Evolutionary conservation across 345 rosid genomes (phyloP).

Genomic region (Conringia planisiliqua): DNA sequence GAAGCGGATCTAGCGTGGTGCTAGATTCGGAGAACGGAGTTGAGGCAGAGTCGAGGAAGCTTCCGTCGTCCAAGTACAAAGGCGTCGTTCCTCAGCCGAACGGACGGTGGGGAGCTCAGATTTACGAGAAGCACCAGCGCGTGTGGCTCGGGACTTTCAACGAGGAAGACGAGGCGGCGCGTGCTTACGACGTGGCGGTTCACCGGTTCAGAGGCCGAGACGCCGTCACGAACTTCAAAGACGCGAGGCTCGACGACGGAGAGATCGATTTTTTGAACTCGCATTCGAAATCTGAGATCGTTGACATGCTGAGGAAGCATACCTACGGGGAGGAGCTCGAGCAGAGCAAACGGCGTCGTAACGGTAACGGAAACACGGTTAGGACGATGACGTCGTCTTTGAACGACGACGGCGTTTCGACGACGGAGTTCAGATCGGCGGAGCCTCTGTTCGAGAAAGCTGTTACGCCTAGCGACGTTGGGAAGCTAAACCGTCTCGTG

Average conservation of each 20-base stretch:
- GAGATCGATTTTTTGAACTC: conserved; percentile 62
- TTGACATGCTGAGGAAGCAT: conserved; percentile 90
- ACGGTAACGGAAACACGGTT: conserved; percentile 35
- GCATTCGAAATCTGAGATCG: conserved; percentile 89
- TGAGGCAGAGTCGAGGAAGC: conserved; percentile 83
- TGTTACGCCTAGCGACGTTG: conserved; percentile 96
- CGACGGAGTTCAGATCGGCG: conserved; percentile 37
- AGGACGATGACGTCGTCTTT: conserved; percentile 12
- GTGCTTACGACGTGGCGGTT: conserved; percentile 84
- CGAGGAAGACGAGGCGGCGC: conserved; percentile 86
- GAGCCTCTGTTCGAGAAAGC: conserved; percentile 85
- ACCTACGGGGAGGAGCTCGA: conserved; percentile 77
- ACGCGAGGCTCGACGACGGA: conserved; percentile 37
- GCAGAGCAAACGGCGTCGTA: conserved; percentile 53
- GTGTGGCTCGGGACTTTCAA: conserved; percentile 98
- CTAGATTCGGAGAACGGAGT: conserved; percentile 60
- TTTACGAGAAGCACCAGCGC: conserved; percentile 95
- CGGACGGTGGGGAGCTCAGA: conserved; percentile 99
- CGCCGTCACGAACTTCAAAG: conserved; percentile 81
- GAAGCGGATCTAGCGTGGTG: conserved; percentile 61
- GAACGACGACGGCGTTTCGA: conserved; percentile 12
- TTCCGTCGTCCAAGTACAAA: conserved; percentile 86
- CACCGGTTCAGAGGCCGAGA: conserved; percentile 85
- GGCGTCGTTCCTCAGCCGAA: conserved; percentile 98
- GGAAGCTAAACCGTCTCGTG: conserved; percentile 90